These are phyloP conservation scores for Metarhizium sp. DNA, from an alignment of 2,329 filamentous ascomycete species.

Conservation along the genomic window DNA sequence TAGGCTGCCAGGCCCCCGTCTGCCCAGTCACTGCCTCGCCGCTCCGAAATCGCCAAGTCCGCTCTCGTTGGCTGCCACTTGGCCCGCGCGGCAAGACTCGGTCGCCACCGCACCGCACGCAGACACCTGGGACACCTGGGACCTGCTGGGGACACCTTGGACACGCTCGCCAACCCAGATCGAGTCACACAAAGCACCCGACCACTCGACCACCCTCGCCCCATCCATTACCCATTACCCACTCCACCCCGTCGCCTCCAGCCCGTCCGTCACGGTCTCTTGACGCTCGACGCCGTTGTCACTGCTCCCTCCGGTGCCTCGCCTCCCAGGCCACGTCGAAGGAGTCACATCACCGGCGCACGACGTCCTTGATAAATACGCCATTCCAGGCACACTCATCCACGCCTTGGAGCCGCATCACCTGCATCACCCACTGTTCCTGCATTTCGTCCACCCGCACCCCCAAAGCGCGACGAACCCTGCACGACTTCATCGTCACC, in stretches of 20 bases:
- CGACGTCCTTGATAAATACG: constrained; percentile 19
- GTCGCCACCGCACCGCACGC: constrained; percentile 23
- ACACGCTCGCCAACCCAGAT: neutral
- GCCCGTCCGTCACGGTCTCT: constrained; percentile 1
- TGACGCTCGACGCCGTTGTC: neutral
- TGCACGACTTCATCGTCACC: constrained; percentile 4
- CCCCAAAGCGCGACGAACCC: neutral
- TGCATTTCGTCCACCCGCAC: constrained; percentile 16
- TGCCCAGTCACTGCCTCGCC: constrained; percentile 15
- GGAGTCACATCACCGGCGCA: constrained; percentile 23
- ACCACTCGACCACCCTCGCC: constrained; percentile 1
- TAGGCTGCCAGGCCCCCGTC: neutral
- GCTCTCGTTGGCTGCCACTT: constrained; percentile 17
- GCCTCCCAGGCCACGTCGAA: constrained; percentile 23
- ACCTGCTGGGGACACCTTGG: neutral
- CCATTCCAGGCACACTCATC: constrained; percentile 7
- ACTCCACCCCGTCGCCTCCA: neutral
- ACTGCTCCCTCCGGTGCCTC: constrained; percentile 12
- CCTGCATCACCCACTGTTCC: constrained; percentile 14
- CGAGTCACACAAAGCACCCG: constrained; percentile 6
- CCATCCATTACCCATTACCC: neutral
- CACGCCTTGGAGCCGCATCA: constrained; percentile 8
- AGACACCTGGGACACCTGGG: neutral
- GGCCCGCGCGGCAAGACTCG: constrained; percentile 20
- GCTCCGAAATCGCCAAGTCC: constrained; percentile 27